These are phyloP conservation scores for Arabis alpina DNA, from an alignment of 345 rosid genomes.

Conservation along the genomic window DNA sequence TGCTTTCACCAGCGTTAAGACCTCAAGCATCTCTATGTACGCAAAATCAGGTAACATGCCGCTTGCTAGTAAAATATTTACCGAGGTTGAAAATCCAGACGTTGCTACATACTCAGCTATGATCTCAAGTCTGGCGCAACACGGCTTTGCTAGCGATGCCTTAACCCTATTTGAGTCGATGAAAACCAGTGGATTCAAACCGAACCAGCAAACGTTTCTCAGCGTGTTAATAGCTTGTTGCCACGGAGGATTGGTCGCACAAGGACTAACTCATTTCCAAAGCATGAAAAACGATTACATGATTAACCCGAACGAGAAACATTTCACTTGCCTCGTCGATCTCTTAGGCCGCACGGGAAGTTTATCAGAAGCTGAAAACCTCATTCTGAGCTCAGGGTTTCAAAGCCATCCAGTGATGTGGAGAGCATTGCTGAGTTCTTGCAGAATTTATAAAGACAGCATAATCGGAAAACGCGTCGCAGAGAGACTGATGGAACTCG, in stretches of 20 bases:
- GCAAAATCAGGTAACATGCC: conserved; percentile 56
- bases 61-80: conserved; percentile 39
- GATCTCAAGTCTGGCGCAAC: conserved; percentile 57
- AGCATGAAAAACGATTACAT: conserved; percentile 46
- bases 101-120: conserved; percentile 59
- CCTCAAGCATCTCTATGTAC: conserved; percentile 55
- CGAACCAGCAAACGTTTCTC: conserved; percentile 51
- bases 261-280: conserved; percentile 52
- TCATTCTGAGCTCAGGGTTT: conserved; percentile 49
- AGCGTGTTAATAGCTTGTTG: conserved; percentile 59
- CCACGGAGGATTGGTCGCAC: conserved; percentile 53
- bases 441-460: conserved; percentile 49
- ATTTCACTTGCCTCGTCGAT: conserved; percentile 56
- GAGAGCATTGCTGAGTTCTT: conserved; percentile 59
- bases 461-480: conserved; percentile 48
- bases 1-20: conserved; percentile 52
- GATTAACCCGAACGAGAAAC: conserved; percentile 45
- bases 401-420: conserved; percentile 55
- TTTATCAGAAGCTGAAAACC: conserved; percentile 50
- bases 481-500: conserved; percentile 50
- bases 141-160: conserved; percentile 53
- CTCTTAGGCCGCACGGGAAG: conserved; percentile 53
- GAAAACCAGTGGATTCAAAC: conserved; percentile 41
- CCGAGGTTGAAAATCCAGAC: conserved; percentile 49
- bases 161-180: conserved; percentile 48